Conservation (phyloP, 805 yeast genomes). For the Ogataea trehalophila region DNA sequence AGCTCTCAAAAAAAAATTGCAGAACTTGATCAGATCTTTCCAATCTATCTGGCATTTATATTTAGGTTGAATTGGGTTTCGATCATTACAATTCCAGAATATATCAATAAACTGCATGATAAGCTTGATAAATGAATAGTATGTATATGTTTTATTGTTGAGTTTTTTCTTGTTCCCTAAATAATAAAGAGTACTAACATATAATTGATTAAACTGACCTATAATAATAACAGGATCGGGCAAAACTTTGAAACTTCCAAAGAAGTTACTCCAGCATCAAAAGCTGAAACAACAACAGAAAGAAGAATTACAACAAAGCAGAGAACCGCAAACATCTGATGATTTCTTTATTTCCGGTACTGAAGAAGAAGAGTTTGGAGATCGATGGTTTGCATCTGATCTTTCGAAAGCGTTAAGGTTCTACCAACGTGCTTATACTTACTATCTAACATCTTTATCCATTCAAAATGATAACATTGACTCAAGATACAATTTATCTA, state of each 20-base stretch:
- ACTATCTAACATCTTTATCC: conserved; percentile 37
- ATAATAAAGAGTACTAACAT: too few species aligned
- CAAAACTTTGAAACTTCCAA: conserved; percentile 12
- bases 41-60: too few species aligned
- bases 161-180: too few species aligned
- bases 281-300: conserved; percentile 4
- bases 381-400: conserved; percentile 67
- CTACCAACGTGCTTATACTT: conserved; percentile 51
- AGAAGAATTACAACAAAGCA: neutral
- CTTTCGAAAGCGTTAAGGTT: conserved; percentile 59
- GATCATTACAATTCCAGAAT: too few species aligned
- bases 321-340: conserved; percentile 38
- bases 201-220: too few species aligned
- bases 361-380: conserved; percentile 68
- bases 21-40: too few species aligned
- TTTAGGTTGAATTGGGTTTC: too few species aligned
- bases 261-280: conserved; percentile 6
- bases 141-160: too few species aligned
- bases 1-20: too few species aligned
- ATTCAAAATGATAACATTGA: conserved; percentile 32
- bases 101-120: too few species aligned
- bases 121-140: too few species aligned
- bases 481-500: conserved; percentile 51
- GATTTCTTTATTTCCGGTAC: conserved; percentile 55
- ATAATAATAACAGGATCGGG: conserved; percentile 3